Evolutionary conservation across 2,329 filamentous ascomycete species (phyloP).

Genomic region (Alternaria burnsii): DNA sequence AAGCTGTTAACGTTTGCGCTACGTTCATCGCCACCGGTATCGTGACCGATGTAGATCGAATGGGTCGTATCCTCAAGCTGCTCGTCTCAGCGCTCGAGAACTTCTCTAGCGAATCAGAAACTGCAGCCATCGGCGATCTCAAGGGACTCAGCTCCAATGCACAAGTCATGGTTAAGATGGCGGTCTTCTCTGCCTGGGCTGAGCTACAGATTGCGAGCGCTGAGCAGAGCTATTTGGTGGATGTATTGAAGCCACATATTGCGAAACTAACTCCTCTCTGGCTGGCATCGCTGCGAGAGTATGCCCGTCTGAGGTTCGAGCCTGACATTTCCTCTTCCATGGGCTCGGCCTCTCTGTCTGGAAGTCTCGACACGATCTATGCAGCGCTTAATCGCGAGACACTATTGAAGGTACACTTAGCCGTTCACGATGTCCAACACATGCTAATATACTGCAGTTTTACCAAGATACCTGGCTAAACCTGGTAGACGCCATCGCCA

Average conservation of each 20-base stretch:
- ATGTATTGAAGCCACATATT: conserved; percentile 90
- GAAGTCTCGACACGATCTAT: conserved; percentile 92
- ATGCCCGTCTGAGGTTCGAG: conserved; percentile 91
- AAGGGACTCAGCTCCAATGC: conserved; percentile 94
- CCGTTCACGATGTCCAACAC: neutral
- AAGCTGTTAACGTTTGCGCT: conserved; percentile 97
- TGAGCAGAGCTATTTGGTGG: conserved; percentile 87
- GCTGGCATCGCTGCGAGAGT: conserved; percentile 92
- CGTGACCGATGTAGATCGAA: conserved; percentile 96
- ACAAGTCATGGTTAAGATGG: conserved; percentile 98
- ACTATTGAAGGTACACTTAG: conserved; percentile 69
- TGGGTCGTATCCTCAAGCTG: conserved; percentile 96
- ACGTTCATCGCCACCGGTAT: conserved; percentile 97
- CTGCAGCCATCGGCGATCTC: conserved; percentile 88
- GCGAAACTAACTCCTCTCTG: conserved; percentile 89
- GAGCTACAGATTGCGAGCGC: conserved; percentile 94
- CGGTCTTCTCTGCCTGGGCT: conserved; percentile 96
- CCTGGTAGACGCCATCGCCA: conserved; percentile 95
- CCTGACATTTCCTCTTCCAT: conserved; percentile 94
- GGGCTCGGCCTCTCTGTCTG: conserved; percentile 80
- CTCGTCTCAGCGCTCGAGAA: conserved; percentile 90
- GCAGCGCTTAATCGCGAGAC: conserved; percentile 94
- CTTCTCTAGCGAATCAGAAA: conserved; percentile 82
- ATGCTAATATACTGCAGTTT: conserved; percentile 63
- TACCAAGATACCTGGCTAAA: conserved; percentile 98